A percentile compares a stretch with the other conserved stretches of the same genome.
Evolutionary conservation across 106 monocot species (phyloP).

Genomic region (Allium sativum): DNA sequence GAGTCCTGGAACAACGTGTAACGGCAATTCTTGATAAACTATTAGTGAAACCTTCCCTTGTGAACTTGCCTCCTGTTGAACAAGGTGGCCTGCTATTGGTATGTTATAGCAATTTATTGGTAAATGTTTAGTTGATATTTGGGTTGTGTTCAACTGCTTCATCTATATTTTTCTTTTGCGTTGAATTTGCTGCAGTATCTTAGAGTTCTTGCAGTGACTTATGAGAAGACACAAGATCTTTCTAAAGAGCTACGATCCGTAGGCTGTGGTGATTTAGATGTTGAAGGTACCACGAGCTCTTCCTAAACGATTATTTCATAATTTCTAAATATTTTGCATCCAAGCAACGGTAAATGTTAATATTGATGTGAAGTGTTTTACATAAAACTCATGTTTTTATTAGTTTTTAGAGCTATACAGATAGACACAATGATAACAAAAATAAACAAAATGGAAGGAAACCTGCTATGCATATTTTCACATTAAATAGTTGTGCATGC

Average conservation of each 20-base stretch:
- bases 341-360: no score
- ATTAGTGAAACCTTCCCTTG: slow-evolving; percentile 87
- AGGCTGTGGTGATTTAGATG: slow-evolving; percentile 95
- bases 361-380: no score
- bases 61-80: slow-evolving; percentile 77
- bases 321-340: no score
- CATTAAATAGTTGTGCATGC: no score
- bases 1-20: slow-evolving; percentile 93
- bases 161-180: slow-evolving; percentile 7
- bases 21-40: slow-evolving; percentile 83
- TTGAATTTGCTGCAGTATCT: slow-evolving; percentile 71
- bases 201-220: slow-evolving; percentile 77
- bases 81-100: slow-evolving; percentile 76
- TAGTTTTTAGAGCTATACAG: no score
- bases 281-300: slow-evolving; percentile 55
- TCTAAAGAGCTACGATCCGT: slow-evolving; percentile 80
- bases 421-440: no score
- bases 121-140: slow-evolving; percentile 2
- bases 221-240: slow-evolving; percentile 91
- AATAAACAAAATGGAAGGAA: no score
- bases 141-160: background rate
- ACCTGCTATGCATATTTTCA: no score
- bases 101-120: slow-evolving; percentile 9
- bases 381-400: no score
- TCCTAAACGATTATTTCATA: no score